Conservation (phyloP, 2,329 filamentous ascomycete species). For the Waltergamsia citrina region DNA sequence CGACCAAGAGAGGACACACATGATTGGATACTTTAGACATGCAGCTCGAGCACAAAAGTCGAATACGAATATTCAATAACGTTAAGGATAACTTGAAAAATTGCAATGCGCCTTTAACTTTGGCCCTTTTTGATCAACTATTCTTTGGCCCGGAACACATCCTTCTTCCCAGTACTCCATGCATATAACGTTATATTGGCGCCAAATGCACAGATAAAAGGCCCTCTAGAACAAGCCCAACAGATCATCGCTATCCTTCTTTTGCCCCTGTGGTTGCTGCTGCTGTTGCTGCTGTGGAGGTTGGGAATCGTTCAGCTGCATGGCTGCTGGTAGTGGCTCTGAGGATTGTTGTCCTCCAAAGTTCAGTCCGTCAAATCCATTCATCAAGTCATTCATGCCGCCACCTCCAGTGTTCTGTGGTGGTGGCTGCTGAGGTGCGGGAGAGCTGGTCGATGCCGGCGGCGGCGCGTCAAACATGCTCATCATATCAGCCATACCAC, state of each 20-base stretch:
- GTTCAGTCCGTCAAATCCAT: constrained; percentile 76
- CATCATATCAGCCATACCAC: constrained; percentile 54
- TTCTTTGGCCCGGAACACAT: background rate
- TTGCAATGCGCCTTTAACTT: background rate
- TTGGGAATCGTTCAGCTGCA: constrained; percentile 37
- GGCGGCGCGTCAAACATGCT: constrained; percentile 61
- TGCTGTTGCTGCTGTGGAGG: constrained; percentile 4
- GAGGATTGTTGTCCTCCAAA: constrained; percentile 48
- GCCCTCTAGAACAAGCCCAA: constrained; percentile 28
- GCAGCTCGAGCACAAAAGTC: too few species aligned
- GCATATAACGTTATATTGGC: background rate
- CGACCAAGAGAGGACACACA: too few species aligned
- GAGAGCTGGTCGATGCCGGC: constrained; percentile 18
- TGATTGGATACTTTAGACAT: too few species aligned
- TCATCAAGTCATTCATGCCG: constrained; percentile 81
- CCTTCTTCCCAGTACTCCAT: background rate
- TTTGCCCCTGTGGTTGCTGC: constrained; percentile 27
- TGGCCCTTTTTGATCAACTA: background rate
- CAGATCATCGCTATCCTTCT: constrained; percentile 55
- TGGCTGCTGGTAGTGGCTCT: constrained; percentile 55
- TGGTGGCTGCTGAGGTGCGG: constrained; percentile 16
- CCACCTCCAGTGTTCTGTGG: constrained; percentile 27
- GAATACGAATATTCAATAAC: background rate
- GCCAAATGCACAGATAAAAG: too few species aligned
- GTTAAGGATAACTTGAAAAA: background rate